Evolutionary conservation across 176 grass and related monocot species (phyloP), one percentile per base, ranked within the genome.

Genomic region (Poa pratensis): DNA sequence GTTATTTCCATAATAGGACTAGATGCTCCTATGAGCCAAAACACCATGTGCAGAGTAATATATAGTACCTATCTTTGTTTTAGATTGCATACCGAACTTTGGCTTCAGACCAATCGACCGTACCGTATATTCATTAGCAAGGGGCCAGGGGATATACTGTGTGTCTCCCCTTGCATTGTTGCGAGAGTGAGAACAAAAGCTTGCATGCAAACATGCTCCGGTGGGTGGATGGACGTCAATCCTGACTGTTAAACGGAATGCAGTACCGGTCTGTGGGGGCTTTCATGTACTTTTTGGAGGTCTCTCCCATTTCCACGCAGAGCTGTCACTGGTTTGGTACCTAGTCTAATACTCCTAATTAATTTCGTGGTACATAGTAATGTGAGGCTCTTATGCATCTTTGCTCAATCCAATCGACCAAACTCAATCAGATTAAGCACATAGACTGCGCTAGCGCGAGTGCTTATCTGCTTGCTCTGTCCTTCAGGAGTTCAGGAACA

Each of bases 201-300:
- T 54, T 37, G 30, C 45, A 48, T 73, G 13, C 69, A 23, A 37
- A 20, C 35, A 32, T 34, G 49, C 30, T 58, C 53, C 53, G 1
- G 20, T 22, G 50, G 67, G 19, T 77, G 74, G 52, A 6, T 67
- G 28, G 4, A 37, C 37, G 63, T 69, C 79, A 69, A 18, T 69
- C 45, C 63, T 20, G 19, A 54, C 48, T 55, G 79, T 82, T 43
- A 71, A 82, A 64, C 20, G 14, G 55, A 75, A 52, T 84, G 20
- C n/a, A 51, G 71, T 64, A 64, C 57, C 27, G 19, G 27, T 52
- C 16, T 63, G 9, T 60, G 58, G 58, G 57, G 9, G 40, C n/a
- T 35, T 63, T 16, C 30, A 1, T 35, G 81, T 61, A 49, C 54
- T 6, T 34, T 17, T n/a, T 0, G 0, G 81, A 18, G 8, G 9